phyloP scores from a whole-genome alignment of 1,284 basidiomycete genomes.

The Apiotrichum mycotoxinovorans region DNA sequence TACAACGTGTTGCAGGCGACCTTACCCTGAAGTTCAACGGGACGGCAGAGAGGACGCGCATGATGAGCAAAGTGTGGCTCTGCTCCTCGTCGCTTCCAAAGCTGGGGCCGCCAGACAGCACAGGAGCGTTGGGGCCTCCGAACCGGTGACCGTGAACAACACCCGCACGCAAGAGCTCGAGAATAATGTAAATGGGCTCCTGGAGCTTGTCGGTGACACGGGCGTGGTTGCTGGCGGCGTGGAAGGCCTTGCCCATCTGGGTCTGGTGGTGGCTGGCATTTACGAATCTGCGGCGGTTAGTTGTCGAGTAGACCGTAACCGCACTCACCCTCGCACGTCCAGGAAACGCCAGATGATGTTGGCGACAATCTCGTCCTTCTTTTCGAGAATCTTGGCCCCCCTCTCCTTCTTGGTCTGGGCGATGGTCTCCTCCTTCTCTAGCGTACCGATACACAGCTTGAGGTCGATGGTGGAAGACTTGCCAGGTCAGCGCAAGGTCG shows the following conservation, averaged over 20 bases:
- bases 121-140: constrained; percentile 61
- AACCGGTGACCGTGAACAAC: constrained; percentile 92
- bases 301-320: not conserved
- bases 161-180: constrained; percentile 88
- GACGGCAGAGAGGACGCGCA: constrained; percentile 90
- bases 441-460: constrained; percentile 87
- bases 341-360: constrained; percentile 98
- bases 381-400: constrained; percentile 81
- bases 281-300: constrained; percentile 60
- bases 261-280: constrained; percentile 82
- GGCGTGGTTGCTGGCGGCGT: constrained; percentile 68
- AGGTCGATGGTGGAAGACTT: constrained; percentile 97
- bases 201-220: constrained; percentile 97
- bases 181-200: constrained; percentile 86
- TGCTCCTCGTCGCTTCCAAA: constrained; percentile 89
- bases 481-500: not conserved
- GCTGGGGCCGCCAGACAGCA: constrained; percentile 89
- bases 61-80: constrained; percentile 86
- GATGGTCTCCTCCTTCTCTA: constrained; percentile 72
- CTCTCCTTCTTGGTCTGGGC: constrained; percentile 69
- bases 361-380: constrained; percentile 97
- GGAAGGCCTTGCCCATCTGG: constrained; percentile 83
- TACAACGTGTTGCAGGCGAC: not conserved
- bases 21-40: constrained; percentile 86
- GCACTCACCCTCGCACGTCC: constrained; percentile 79